Evolutionary conservation across 106 monocot genomes (phyloP).

Genomic region (Dioscorea dumetorum): DNA sequence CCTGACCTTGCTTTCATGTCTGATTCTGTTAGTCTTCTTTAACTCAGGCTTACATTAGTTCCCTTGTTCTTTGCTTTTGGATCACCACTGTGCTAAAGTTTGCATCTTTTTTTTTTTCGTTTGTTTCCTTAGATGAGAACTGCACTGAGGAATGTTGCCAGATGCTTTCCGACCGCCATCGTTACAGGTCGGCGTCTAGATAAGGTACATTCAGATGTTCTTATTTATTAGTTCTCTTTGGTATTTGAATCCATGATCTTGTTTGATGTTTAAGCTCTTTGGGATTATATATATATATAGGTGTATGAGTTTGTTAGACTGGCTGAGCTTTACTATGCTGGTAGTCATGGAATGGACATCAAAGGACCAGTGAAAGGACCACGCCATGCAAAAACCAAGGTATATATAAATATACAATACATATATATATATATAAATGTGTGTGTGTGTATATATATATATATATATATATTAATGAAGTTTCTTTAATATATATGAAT

Average conservation of each 20-base stretch:
- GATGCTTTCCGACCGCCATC: constrained; percentile 33
- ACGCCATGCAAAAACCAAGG: constrained; percentile 14
- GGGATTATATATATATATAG: constrained; percentile 6
- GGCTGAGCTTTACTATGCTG: constrained; percentile 71
- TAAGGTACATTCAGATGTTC: constrained; percentile 23
- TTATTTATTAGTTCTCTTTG: neutral
- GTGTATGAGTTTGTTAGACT: constrained; percentile 56
- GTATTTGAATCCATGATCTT: neutral
- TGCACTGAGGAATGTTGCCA: constrained; percentile 22
- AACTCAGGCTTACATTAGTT: neutral
- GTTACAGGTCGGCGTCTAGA: constrained; percentile 43
- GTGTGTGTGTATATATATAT: neutral
- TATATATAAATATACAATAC: neutral
- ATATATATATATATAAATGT: neutral
- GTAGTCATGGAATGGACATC: constrained; percentile 91
- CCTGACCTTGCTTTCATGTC: constrained; percentile 61
- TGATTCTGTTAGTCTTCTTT: neutral
- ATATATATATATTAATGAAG: too few species aligned
- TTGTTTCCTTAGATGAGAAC: constrained; percentile 24
- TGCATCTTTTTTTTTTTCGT: neutral
- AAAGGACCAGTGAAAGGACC: constrained; percentile 41
- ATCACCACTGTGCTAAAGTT: neutral
- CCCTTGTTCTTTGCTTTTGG: neutral
- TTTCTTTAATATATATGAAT: neutral
- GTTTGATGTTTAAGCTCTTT: neutral